Conservation (phyloP, 345 rosid species). For the Populus nigra region DNA sequence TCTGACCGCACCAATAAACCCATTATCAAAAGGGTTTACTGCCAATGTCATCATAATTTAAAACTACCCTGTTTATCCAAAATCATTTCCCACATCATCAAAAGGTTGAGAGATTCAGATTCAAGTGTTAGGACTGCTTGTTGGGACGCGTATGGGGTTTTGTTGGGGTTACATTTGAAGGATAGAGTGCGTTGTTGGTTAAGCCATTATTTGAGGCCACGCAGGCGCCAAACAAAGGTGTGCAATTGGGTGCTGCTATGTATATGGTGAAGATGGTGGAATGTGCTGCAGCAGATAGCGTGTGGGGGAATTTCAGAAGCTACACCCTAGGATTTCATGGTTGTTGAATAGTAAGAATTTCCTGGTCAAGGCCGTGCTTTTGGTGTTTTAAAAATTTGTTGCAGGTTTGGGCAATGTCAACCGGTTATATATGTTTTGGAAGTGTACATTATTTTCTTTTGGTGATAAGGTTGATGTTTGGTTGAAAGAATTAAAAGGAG, state of each 20-base stretch:
- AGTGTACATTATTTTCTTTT: not conserved
- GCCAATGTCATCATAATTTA: conserved; percentile 8
- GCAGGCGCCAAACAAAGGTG: conserved; percentile 12
- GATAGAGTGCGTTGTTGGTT: conserved; percentile 9
- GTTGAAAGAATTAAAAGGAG: not conserved
- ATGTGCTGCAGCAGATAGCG: conserved; percentile 1
- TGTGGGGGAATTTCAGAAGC: conserved; percentile 6
- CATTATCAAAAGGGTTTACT: conserved; percentile 18
- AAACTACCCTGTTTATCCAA: conserved; percentile 7
- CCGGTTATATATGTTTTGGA: not conserved
- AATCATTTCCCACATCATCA: conserved; percentile 16
- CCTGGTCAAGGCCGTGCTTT: conserved; percentile 12
- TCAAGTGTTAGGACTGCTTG: conserved; percentile 22
- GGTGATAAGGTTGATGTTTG: conserved; percentile 1
- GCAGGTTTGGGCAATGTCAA: conserved; percentile 11
- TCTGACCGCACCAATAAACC: conserved; percentile 19
- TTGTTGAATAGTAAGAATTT: conserved; percentile 16
- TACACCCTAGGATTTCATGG: conserved; percentile 15
- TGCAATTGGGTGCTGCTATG: conserved; percentile 26
- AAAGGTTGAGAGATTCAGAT: conserved; percentile 23
- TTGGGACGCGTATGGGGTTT: conserved; percentile 13
- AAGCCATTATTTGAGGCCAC: conserved; percentile 12
- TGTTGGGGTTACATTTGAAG: conserved; percentile 22
- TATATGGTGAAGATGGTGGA: conserved; percentile 18
- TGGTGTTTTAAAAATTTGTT: conserved; percentile 14